These are phyloP conservation scores for Mucor sp. DNA, from an alignment of 371 early-diverging fungal genomes.

Conservation along the genomic window DNA sequence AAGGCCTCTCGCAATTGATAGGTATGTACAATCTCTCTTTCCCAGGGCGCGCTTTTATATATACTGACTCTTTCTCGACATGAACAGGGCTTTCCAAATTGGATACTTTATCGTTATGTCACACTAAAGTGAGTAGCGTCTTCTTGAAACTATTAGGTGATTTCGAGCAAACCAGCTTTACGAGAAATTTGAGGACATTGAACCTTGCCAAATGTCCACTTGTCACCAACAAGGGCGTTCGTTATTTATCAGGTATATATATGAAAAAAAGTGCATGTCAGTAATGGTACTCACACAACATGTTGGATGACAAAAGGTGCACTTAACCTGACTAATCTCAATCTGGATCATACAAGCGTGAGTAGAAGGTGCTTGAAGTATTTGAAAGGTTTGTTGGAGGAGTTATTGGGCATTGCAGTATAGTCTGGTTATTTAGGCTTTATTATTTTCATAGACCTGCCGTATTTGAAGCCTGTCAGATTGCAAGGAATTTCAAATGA, in stretches of 20 bases:
- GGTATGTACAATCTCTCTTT: too few species aligned
- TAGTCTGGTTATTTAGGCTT: neutral
- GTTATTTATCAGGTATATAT: constrained; percentile 24
- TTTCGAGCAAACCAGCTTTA: constrained; percentile 28
- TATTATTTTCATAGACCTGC: constrained; percentile 21
- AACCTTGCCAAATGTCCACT: constrained; percentile 33
- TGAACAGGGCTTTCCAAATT: constrained; percentile 29
- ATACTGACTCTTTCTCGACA: too few species aligned
- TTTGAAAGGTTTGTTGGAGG: constrained; percentile 27
- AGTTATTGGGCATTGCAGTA: neutral
- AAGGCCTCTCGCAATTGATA: constrained; percentile 24
- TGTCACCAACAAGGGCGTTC: constrained; percentile 34
- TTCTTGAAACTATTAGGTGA: constrained; percentile 21
- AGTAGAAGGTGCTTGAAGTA: constrained; percentile 33
- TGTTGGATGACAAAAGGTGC: too few species aligned
- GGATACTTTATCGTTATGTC: constrained; percentile 31
- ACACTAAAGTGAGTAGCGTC: constrained; percentile 21
- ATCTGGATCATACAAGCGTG: constrained; percentile 43
- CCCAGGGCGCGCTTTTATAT: too few species aligned
- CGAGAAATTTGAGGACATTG: constrained; percentile 30
- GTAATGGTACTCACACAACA: too few species aligned
- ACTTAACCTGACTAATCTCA: constrained; percentile 41
- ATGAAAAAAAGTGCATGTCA: too few species aligned
- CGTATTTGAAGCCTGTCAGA: constrained; percentile 34
- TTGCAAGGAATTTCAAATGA: constrained; percentile 35